Evolutionary conservation across 768 basidiomycete species (phyloP).

Genomic region (Tremella fuciformis): DNA sequence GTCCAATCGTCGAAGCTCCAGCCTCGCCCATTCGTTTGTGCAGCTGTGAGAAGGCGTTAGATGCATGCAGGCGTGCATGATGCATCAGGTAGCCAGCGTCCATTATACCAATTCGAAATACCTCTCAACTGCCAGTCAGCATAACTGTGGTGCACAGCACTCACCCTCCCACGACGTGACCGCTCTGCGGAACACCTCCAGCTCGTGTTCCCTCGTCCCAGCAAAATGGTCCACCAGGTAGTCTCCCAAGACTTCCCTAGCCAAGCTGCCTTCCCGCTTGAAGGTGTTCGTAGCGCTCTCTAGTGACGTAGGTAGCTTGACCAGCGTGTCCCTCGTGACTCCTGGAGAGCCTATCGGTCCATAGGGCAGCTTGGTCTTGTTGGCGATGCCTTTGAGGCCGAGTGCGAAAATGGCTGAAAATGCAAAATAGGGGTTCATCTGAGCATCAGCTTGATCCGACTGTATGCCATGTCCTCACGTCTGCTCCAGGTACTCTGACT

Average conservation of each 20-base stretch:
- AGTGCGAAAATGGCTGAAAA: conserved; percentile 81
- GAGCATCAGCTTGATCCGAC: not conserved
- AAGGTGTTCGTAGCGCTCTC: conserved; percentile 76
- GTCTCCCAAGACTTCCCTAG: conserved; percentile 81
- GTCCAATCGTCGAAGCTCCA: too few relatives aligned
- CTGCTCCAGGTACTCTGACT: conserved; percentile 91
- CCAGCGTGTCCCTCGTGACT: conserved; percentile 57
- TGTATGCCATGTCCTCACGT: conserved; percentile 58
- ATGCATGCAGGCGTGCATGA: too few relatives aligned
- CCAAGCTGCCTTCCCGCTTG: conserved; percentile 73
- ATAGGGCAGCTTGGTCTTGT: conserved; percentile 64
- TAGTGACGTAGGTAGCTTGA: conserved; percentile 73
- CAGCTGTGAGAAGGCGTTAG: too few relatives aligned
- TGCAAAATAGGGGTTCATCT: conserved; percentile 79
- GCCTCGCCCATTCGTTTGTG: too few relatives aligned
- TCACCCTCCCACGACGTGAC: conserved; percentile 93
- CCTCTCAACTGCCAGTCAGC: conserved; percentile 23
- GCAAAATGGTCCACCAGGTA: conserved; percentile 92
- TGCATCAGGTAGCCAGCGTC: too few relatives aligned
- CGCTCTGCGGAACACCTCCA: conserved; percentile 78
- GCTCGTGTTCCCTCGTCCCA: conserved; percentile 90
- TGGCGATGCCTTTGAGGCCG: conserved; percentile 82
- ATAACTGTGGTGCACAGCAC: conserved; percentile 27
- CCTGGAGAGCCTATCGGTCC: conserved; percentile 61
- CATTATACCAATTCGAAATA: conserved; percentile 27